Evolutionary conservation across 1,284 basidiomycete species (phyloP), one percentile per base, ranked within the genome.

Genomic region (Trametes versicolor): DNA sequence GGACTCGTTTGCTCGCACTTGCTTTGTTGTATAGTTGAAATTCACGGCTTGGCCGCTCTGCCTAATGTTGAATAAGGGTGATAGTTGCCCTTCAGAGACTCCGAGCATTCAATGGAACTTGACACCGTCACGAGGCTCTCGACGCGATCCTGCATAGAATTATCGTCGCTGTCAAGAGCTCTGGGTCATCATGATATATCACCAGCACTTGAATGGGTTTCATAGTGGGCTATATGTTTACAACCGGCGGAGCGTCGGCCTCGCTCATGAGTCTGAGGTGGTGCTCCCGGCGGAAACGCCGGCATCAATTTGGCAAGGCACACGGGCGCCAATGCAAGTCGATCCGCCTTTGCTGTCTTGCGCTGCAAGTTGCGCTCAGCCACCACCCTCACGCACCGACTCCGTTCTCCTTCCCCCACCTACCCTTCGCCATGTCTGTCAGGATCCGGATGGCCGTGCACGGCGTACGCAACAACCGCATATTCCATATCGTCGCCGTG

Each of bases 401-500:
- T 9, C 23, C 34, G 47, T 45, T 1, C 29, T 4, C 27, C 34
- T 43, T 6, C 36, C 23, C 27, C 25, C 34, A 6, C 37, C 47
- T 8, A 36, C 51, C 12, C 54, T 52, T 56, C 68, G 77, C 69
- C 63, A 97, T 97, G 95, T 85, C 91, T 62, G 87, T 98, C 70
- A 90, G 94, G 72, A 82, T 98, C 48, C 91, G 96, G 43, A 85
- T 98, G 73, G 90, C 96, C 63, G 83, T 96, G 71, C 94, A 97
- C 72, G 96, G 96, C 73, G 83, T 81, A 62, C 85, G 87, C 60
- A 89, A 96, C 78, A 88, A 87, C 76, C 92, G 92, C 43, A 87
- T 95, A 63, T 94, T 95, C 78, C 95, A 97, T 76, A 79, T 98
- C 64, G 94, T 98, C 63, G 97, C 95, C 58, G 91, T 95, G 65